Percentiles rank a stretch among this genome's conserved stretches.
These are phyloP conservation scores for Amanita pallidorosea DNA, from an alignment of 768 basidiomycete species.

Conservation along the genomic window DNA sequence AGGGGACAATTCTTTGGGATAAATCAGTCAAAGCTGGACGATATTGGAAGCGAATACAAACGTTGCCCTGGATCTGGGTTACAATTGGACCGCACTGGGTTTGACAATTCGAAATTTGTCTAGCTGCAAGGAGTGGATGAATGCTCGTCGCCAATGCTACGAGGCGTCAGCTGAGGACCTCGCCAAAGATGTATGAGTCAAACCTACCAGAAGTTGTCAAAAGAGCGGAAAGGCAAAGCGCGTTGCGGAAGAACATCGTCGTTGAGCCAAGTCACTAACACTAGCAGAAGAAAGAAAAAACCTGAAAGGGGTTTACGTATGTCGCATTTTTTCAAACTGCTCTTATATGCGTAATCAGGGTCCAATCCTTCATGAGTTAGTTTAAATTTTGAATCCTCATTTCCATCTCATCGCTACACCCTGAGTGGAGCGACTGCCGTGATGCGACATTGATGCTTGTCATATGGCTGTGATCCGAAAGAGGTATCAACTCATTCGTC, in stretches of 20 bases:
- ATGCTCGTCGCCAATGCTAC: neutral
- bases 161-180: neutral
- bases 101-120: constrained; percentile 1
- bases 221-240: neutral
- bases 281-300: neutral
- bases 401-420: neutral
- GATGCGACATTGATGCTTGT: too few species aligned
- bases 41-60: neutral
- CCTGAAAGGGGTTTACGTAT: neutral
- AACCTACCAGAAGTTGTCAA: constrained; percentile 1
- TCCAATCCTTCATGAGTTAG: neutral
- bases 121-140: neutral
- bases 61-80: neutral
- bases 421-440: too few species aligned
- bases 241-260: neutral
- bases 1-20: neutral
- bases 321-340: neutral
- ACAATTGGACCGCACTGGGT: neutral
- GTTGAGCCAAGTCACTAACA: neutral
- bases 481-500: too few species aligned
- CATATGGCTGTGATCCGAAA: too few species aligned
- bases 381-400: neutral
- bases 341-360: neutral
- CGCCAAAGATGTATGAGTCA: neutral
- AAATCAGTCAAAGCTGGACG: neutral